Base-by-base conservation (phyloP, 2,329 filamentous ascomycete genomes). In the Colletotrichum lentis region DNA sequence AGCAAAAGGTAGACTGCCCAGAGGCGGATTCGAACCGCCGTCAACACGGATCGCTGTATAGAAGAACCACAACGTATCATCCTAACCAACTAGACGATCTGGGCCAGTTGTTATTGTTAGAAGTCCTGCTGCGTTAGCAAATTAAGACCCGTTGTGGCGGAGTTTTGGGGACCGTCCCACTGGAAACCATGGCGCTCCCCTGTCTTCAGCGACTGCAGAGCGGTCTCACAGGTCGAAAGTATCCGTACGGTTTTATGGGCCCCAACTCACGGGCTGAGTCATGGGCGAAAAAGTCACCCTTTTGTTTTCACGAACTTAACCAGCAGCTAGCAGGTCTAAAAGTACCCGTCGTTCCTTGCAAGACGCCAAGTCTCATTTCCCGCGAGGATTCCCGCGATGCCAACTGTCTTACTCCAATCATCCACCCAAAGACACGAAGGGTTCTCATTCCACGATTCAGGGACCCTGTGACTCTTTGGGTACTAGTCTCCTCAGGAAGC, bases 21-120 rank as follows among this genome's bases (percentile, higher is more conserved):
- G 67, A 67, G 67, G 64, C 67, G 64, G 67, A 67, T 69, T 69
- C 67, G 63, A 69, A 69, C 67, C 64, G 67, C 67, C 67, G 67
- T 69, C 67, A 69, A 69, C 64, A 66, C 67, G 64, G 67, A 62
- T 35, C 43, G 58, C 57, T 62, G 64, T 58, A 58, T 67, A 66
- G 49, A 60, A 53, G 59, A 60, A 69, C 67, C 67, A 69, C 67
- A 69, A 69, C 64, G 67, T 66, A 69, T 69, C 67, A 69, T 69
- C 67, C 67, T 69, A 69, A 69, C 67, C 67, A 69, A 69, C 67
- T 69, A 69, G 67, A 69, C 67, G 67, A 69, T 69, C 67, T 61
- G 63, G 64, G 67, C 67, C 39, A 60, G 46, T 27, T 27, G 1
- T 55, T 2, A 0, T 43, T 61, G 41, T 6, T 61, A 4, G 3